These are phyloP conservation scores for Colletotrichum magnum DNA, from an alignment of 2,329 filamentous ascomycete genomes.

Conservation along the genomic window DNA sequence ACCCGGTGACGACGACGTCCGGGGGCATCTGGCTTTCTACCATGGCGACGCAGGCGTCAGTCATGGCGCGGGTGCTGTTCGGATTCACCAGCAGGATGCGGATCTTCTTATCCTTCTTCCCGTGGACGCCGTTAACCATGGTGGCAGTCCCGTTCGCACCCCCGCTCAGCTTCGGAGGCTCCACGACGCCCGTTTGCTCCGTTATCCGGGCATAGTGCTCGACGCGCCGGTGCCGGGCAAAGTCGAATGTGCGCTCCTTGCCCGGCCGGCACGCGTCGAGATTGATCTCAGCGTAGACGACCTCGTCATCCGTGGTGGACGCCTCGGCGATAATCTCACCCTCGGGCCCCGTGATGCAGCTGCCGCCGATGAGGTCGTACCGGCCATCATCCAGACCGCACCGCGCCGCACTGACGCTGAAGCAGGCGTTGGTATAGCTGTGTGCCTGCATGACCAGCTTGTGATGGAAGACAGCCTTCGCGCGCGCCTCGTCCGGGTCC, in stretches of 20 bases:
- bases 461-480: slow-evolving; percentile 67
- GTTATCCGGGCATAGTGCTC: slow-evolving; percentile 58
- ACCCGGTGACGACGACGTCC: slow-evolving; percentile 47
- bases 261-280: slow-evolving; percentile 61
- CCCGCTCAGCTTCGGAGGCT: slow-evolving; percentile 30
- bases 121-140: neutral
- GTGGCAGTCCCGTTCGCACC: neutral
- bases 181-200: slow-evolving; percentile 53
- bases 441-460: slow-evolving; percentile 65
- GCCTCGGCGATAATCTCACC: slow-evolving; percentile 65
- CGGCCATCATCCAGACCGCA: slow-evolving; percentile 53
- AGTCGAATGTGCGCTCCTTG: slow-evolving; percentile 63
- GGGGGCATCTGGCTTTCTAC: slow-evolving; percentile 59
- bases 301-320: slow-evolving; percentile 62
- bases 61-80: slow-evolving; percentile 82
- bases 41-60: slow-evolving; percentile 69
- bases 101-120: slow-evolving; percentile 18
- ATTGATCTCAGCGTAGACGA: slow-evolving; percentile 65
- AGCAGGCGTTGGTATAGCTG: slow-evolving; percentile 67
- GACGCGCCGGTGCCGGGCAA: slow-evolving; percentile 57
- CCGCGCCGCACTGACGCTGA: slow-evolving; percentile 63
- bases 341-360: slow-evolving; percentile 62
- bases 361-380: slow-evolving; percentile 66
- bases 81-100: slow-evolving; percentile 81
- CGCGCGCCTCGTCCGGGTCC: slow-evolving; percentile 46